Base-by-base conservation (phyloP, 257 asterid genomes). In the Henckelia pumila region DNA sequence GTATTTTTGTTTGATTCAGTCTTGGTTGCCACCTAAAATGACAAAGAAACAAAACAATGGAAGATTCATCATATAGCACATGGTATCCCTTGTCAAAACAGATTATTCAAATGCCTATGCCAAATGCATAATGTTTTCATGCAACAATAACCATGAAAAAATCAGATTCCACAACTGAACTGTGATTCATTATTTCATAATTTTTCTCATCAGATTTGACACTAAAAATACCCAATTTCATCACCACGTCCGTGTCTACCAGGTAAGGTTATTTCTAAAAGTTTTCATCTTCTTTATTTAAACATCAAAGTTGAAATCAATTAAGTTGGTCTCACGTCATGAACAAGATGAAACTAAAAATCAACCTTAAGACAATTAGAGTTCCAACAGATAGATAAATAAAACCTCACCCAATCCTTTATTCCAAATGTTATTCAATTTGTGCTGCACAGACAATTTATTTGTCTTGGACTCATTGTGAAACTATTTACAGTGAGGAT, bases 1-100 rank as follows among this genome's bases (percentile, higher is more conserved):
- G 95, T 89, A 75, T 94, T 94, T 78, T 91, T 94, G 79, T 91
- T 94, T 19, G 96, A 84, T 78, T 94, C 99, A 8, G 97, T 88
- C 78, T 94, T 94, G 47, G 96, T 94, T 66, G 99, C 97, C 84
- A 94, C 99, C 99, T 94, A 79, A 69, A 76, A 60, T 49, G 69
- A 50, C 37, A 79, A 70, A 35, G 55, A 67, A 80, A 64, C 55
- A 72, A 25, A 61, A 37, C 49, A 55, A 63, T 35, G 24, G 30
- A 75, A 30, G 56, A 28, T 65, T 63, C 61, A 63, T 64, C 20
- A 71, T 29, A 62, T 17, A 56, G 69, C 55, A 66, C 40, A 63
- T 11, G 57, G 37, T 56, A 62, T 19, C 63, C 66, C 58, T 52
- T 29, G 49, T 37, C 16, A 37, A 37, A 37, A 57, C 10, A 28